A percentile compares a stretch with the other conserved stretches of the same genome.
phyloP scores from a whole-genome alignment of 768 basidiomycete species.

The Amanita pseudoporphyria region DNA sequence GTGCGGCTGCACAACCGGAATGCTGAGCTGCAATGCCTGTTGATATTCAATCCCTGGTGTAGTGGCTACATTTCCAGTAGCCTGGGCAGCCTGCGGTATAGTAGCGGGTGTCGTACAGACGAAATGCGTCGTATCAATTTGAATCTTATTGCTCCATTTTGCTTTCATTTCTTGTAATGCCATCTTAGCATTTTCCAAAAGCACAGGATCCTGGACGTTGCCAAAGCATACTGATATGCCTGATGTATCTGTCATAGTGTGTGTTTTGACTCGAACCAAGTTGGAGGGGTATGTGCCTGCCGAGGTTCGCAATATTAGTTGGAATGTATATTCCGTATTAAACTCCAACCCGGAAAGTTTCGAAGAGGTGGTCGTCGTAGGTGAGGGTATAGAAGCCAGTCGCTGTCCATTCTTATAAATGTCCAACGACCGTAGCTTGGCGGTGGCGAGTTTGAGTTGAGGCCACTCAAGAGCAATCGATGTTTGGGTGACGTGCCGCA shows the following conservation, averaged over 20 bases:
- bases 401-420: constrained; percentile 90
- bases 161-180: constrained; percentile 82
- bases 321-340: constrained; percentile 86
- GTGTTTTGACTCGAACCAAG: constrained; percentile 73
- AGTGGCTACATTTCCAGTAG: constrained; percentile 38
- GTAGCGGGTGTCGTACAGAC: constrained; percentile 87
- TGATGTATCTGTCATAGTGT: constrained; percentile 91
- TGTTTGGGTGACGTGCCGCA: constrained; percentile 94
- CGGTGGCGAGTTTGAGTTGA: constrained; percentile 69
- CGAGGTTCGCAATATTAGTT: constrained; percentile 85
- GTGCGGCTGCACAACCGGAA: constrained; percentile 90
- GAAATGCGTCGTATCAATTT: constrained; percentile 98
- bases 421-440: constrained; percentile 81
- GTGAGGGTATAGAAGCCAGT: constrained; percentile 77
- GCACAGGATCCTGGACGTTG: constrained; percentile 63
- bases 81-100: constrained; percentile 47
- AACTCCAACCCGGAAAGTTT: constrained; percentile 78
- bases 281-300: constrained; percentile 89
- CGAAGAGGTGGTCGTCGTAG: constrained; percentile 76
- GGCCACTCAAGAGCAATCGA: constrained; percentile 97
- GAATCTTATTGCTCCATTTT: constrained; percentile 85
- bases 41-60: constrained; percentile 87
- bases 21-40: constrained; percentile 86
- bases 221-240: constrained; percentile 96
- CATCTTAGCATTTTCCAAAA: constrained; percentile 74